Evolutionary conservation across 768 basidiomycete species (phyloP).

Genomic region (Lactarius sanguifluus): DNA sequence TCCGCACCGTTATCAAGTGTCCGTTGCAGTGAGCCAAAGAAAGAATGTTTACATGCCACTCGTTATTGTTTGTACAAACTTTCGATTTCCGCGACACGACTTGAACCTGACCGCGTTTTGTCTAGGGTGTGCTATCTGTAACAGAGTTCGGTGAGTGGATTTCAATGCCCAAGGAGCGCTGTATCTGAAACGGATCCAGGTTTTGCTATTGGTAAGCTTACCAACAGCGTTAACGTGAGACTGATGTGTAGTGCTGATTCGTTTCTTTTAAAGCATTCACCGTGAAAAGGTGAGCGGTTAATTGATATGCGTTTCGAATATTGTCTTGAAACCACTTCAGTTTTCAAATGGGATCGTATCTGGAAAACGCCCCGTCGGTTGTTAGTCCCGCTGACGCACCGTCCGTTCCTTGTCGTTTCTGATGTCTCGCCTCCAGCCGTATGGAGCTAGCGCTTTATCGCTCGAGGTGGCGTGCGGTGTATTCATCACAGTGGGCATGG

Average conservation of each 20-base stretch:
- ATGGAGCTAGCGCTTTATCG: constrained; percentile 4
- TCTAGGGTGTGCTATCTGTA: constrained; percentile 10
- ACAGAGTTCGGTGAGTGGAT: constrained; percentile 15
- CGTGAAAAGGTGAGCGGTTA: constrained; percentile 1
- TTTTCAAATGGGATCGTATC: neutral
- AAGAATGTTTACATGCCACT: constrained; percentile 13
- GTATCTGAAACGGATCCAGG: neutral
- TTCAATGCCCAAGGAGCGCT: neutral
- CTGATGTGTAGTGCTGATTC: neutral
- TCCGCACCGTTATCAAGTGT: neutral
- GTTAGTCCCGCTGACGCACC: constrained; percentile 2
- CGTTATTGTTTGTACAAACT: constrained; percentile 10
- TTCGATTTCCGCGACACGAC: neutral
- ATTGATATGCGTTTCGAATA: neutral
- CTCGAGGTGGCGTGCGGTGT: constrained; percentile 17
- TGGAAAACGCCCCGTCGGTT: neutral
- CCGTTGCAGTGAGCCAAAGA: constrained; percentile 15
- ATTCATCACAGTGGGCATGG: constrained; percentile 18
- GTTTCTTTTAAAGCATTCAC: constrained; percentile 1
- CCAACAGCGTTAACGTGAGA: too few species aligned
- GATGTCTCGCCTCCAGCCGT: constrained; percentile 8
- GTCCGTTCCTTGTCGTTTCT: neutral
- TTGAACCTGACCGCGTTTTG: neutral
- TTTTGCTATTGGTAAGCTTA: constrained; percentile 11
- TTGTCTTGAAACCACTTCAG: neutral